Conservation (phyloP, 331 rosid species). For the Acacia pycnantha region DNA sequence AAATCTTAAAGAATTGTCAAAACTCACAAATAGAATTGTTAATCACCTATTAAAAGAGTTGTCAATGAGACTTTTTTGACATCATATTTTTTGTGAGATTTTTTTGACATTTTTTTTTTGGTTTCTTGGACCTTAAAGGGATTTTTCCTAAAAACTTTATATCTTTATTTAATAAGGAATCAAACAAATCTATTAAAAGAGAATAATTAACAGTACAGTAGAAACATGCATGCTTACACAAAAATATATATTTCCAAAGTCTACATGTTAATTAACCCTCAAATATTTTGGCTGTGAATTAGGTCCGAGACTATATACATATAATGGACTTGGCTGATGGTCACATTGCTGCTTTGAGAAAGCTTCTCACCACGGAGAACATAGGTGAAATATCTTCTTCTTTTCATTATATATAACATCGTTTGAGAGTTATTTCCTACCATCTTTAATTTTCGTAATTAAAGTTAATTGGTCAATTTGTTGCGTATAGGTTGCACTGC, state of each 20-base stretch:
- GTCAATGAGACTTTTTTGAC: too few species aligned
- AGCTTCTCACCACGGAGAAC: constrained; percentile 66
- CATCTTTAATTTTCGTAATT: neutral
- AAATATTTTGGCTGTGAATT: constrained; percentile 9
- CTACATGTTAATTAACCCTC: neutral
- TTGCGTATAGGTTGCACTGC: constrained; percentile 73
- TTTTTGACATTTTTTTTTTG: too few species aligned
- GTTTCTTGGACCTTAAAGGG: too few species aligned
- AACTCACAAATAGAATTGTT: too few species aligned
- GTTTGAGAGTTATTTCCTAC: neutral
- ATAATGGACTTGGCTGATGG: constrained; percentile 99
- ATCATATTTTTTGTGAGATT: too few species aligned
- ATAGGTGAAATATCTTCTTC: constrained; percentile 46
- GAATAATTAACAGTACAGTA: too few species aligned
- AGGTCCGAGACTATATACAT: constrained; percentile 96
- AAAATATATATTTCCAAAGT: neutral
- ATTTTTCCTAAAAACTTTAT: neutral
- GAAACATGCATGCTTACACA: neutral
- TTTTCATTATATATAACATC: neutral
- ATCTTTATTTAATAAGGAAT: neutral
- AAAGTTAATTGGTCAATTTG: constrained; percentile 23
- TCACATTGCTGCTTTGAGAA: constrained; percentile 84
- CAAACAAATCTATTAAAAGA: too few species aligned
- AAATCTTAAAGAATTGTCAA: too few species aligned
- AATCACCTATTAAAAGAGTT: too few species aligned